Conservation (phyloP, 805 yeast species). For the Yamadazyma tumulicola region DNA sequence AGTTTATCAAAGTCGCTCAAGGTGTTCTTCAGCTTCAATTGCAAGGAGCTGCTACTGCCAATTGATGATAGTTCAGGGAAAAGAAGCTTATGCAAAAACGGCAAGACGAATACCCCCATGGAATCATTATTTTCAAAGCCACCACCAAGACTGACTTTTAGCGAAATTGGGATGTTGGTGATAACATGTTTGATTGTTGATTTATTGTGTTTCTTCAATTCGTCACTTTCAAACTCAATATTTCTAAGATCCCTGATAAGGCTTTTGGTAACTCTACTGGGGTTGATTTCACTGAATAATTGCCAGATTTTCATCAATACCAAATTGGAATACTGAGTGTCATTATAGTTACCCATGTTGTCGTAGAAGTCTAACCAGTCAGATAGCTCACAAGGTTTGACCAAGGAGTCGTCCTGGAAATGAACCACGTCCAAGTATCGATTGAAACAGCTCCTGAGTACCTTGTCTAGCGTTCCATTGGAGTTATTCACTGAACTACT, state of each 20-base stretch:
- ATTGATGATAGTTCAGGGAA: constrained; percentile 22
- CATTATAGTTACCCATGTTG: constrained; percentile 27
- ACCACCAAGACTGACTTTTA: constrained; percentile 27
- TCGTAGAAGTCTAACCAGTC: constrained; percentile 82
- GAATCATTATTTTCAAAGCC: constrained; percentile 19
- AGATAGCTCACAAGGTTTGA: constrained; percentile 56
- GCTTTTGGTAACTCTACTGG: constrained; percentile 14
- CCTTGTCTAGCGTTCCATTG: constrained; percentile 52
- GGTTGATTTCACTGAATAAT: constrained; percentile 59
- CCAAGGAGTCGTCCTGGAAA: constrained; percentile 56
- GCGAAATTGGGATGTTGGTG: constrained; percentile 25
- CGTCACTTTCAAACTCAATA: constrained; percentile 39
- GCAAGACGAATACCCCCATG: constrained; percentile 29
- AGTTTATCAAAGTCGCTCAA: constrained; percentile 26
- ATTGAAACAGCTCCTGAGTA: constrained; percentile 70
- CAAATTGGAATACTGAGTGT: constrained; percentile 49
- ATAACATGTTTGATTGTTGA: constrained; percentile 29
- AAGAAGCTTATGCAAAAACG: constrained; percentile 29
- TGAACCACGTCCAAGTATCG: constrained; percentile 58
- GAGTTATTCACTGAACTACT: constrained; percentile 34
- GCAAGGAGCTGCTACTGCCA: constrained; percentile 15
- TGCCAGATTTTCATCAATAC: constrained; percentile 62
- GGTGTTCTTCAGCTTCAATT: constrained; percentile 17
- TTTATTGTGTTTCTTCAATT: constrained; percentile 28
- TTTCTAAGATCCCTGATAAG: constrained; percentile 30